These are phyloP conservation scores for Straminergon stramineum DNA, from an alignment of 225 moss, liverwort and hornwort species.

Conservation along the genomic window DNA sequence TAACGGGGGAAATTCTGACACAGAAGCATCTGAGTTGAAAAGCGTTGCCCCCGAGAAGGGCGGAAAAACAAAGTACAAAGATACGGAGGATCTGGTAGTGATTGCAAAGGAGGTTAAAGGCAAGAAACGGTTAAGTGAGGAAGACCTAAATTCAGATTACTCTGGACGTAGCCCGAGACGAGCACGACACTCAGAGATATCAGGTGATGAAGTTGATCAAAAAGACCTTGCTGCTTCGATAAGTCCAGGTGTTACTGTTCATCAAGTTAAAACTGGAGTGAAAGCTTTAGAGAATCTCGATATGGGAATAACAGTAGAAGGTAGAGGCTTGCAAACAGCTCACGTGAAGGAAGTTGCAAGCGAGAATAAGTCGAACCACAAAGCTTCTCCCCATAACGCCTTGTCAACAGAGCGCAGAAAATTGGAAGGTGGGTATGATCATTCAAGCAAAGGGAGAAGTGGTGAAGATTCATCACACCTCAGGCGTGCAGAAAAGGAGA, in stretches of 20 bases:
- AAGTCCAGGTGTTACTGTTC: neutral
- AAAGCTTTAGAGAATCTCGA: conserved; percentile 4
- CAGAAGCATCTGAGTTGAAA: conserved; percentile 25
- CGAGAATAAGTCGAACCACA: conserved; percentile 15
- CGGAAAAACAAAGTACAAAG: neutral
- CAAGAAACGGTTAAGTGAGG: conserved; percentile 47
- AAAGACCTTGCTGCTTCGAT: conserved; percentile 2
- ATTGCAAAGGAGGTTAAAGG: conserved; percentile 25
- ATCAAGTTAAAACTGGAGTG: conserved; percentile 17
- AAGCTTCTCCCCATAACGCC: neutral
- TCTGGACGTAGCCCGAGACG: conserved; percentile 37
- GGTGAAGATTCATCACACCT: conserved; percentile 15
- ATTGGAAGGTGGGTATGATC: conserved; percentile 15
- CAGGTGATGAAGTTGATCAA: conserved; percentile 8
- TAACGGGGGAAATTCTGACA: conserved; percentile 19
- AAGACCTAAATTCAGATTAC: conserved; percentile 9
- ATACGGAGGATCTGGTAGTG: conserved; percentile 19
- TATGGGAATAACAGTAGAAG: conserved; percentile 9
- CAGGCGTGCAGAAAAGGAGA: conserved; percentile 21
- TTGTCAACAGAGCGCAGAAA: conserved; percentile 21
- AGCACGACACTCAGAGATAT: conserved; percentile 18
- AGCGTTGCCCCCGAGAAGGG: conserved; percentile 18
- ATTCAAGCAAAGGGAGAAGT: conserved; percentile 20
- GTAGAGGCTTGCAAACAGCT: conserved; percentile 9
- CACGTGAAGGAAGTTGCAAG: conserved; percentile 15